Evolutionary conservation across 2,329 filamentous ascomycete species (phyloP), one percentile per base, ranked within the genome.

Genomic region (Coniochaeta pulveracea): DNA sequence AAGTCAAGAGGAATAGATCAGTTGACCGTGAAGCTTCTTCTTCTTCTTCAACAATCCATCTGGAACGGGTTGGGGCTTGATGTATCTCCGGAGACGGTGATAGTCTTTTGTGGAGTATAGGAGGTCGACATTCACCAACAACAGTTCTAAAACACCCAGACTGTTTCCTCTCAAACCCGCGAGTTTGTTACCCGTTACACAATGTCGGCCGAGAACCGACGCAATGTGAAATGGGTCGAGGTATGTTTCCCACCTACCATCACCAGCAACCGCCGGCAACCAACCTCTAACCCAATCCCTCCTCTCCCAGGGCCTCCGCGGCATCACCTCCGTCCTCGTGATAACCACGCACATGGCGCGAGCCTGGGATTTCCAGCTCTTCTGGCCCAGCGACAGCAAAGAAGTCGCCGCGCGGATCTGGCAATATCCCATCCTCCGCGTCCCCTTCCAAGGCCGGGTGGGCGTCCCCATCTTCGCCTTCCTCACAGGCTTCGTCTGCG

Each of bases 381-480:
- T 68, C 50, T 64, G 56, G 28, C 62, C 64, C 6, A 51, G 60
- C 40, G 60, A 66, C 40, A 51, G 43, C 34, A 51, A 57, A 39
- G 50, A 63, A 29, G 52, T 45, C 4, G 33, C 55, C 1, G 61
- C 65, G 8, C 57, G 62, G 34, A 37, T 69, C 18, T 54, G 69
- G 21, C 66, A 72, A 45, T 52, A 60, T 33, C 65, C 66, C 4
- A 58, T 69, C 39, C 47, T 71, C n/a, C 66, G 67, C n/a, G 54
- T 71, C n/a, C 63, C 64, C 19, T 66, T 58, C 54, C 66, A 71
- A 46, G 67, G 67, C 27, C 60, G 65, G 15, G 60, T 69, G 19
- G 66, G 66, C 26, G 67, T 72, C 21, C 66, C 66, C 37, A 68
- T 70, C 47, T 72, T 72, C 42, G 64, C 65, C 33, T 68, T 72